These are phyloP conservation scores for Cubamyces lactineus DNA, from an alignment of 768 basidiomycete genomes.

Conservation along the genomic window DNA sequence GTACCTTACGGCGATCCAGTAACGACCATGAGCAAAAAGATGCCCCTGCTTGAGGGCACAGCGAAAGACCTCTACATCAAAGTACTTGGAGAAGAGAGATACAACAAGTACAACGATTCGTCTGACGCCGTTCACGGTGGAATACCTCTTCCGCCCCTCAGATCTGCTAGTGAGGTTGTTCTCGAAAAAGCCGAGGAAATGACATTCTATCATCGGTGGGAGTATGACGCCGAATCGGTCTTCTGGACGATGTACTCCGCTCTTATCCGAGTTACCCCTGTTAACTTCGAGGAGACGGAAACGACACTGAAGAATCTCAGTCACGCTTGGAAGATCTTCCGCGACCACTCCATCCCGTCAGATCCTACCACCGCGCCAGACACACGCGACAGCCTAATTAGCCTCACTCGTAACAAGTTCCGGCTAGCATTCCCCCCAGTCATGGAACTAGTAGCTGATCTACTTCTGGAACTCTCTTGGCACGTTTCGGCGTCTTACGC, in stretches of 20 bases:
- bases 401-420: background rate
- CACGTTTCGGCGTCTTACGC: conserved; percentile 1
- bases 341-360: background rate
- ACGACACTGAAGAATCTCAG: background rate
- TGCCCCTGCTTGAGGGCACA: background rate
- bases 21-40: background rate
- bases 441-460: background rate
- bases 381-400: background rate
- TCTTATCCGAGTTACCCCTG: conserved; percentile 2
- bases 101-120: background rate
- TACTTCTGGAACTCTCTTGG: background rate
- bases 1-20: no score
- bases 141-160: background rate
- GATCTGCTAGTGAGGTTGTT: no score
- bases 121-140: background rate
- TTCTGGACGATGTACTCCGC: conserved; percentile 3
- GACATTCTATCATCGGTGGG: conserved; percentile 3
- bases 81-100: background rate
- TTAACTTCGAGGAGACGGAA: no score
- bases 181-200: background rate
- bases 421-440: background rate
- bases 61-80: background rate
- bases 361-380: background rate
- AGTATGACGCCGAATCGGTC: conserved; percentile 5
- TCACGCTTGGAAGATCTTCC: background rate